These are phyloP conservation scores for Keithomyces neogunnii DNA, from an alignment of 2,329 filamentous ascomycete genomes.

Conservation along the genomic window DNA sequence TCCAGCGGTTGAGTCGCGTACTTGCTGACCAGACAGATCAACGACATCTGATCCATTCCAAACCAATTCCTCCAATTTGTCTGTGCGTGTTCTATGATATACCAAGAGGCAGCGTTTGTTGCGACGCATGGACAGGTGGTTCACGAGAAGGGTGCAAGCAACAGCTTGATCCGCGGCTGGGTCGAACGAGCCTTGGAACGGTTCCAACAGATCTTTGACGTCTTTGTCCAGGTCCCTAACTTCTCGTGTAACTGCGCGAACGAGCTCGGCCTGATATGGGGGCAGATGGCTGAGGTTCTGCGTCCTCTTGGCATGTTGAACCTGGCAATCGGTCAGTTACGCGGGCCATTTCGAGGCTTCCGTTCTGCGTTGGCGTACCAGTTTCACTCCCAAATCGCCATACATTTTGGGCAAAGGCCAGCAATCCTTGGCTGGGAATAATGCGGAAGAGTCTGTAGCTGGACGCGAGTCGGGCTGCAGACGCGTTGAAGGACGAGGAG, in stretches of 20 bases:
- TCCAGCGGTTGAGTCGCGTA: conserved; percentile 27
- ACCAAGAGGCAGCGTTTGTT: conserved; percentile 94
- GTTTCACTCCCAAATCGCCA: conserved; percentile 77
- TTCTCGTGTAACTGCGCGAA: conserved; percentile 80
- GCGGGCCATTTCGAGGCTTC: background rate
- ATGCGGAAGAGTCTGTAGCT: background rate
- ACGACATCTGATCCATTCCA: conserved; percentile 84
- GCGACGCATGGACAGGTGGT: conserved; percentile 88
- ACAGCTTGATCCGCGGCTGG: conserved; percentile 73
- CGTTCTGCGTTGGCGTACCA: conserved; percentile 43
- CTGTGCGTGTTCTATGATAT: conserved; percentile 82
- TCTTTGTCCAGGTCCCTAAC: conserved; percentile 90
- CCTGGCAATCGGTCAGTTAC: conserved; percentile 41
- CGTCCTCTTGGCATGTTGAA: conserved; percentile 91
- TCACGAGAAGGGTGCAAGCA: conserved; percentile 82
- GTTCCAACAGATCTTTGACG: conserved; percentile 67
- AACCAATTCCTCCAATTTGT: conserved; percentile 87
- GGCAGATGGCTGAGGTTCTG: conserved; percentile 80
- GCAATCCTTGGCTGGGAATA: background rate
- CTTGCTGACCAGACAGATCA: conserved; percentile 56
- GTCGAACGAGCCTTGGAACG: conserved; percentile 79
- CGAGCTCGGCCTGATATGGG: conserved; percentile 84
- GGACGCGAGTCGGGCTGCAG: background rate
- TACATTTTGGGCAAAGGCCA: conserved; percentile 51
- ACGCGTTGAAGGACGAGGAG: background rate